Evolutionary conservation across 331 rosid species (phyloP).

Genomic region (Arachis monticola): DNA sequence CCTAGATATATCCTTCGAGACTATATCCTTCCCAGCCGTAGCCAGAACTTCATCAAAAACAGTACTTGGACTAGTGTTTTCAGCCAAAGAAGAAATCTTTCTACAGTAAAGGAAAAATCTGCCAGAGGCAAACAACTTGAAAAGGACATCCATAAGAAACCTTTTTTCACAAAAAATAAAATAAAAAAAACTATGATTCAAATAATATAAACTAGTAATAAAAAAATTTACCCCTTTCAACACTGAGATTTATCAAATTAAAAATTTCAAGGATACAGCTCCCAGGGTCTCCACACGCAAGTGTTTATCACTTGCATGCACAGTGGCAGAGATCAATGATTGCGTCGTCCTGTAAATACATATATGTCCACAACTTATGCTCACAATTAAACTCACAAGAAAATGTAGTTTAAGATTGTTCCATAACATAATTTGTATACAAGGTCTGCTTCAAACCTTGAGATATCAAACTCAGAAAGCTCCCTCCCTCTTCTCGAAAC

Average conservation of each 20-base stretch:
- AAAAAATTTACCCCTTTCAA: not conserved
- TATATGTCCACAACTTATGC: conserved; percentile 31
- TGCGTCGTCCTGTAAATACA: conserved; percentile 79
- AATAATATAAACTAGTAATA: conserved; percentile 23
- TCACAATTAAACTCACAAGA: conserved; percentile 31
- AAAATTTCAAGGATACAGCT: conserved; percentile 71
- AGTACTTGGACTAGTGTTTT: conserved; percentile 79
- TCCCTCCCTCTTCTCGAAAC: conserved; percentile 81
- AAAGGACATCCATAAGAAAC: conserved; percentile 15
- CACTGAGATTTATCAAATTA: conserved; percentile 7
- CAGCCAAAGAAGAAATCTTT: conserved; percentile 95
- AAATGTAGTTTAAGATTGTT: conserved; percentile 11
- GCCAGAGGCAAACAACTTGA: conserved; percentile 26
- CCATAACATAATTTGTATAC: conserved; percentile 3
- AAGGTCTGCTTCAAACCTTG: conserved; percentile 67
- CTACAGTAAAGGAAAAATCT: conserved; percentile 58
- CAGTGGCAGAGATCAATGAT: conserved; percentile 80
- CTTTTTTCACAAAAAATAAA: not conserved
- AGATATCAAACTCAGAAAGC: conserved; percentile 76
- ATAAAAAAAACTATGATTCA: not conserved
- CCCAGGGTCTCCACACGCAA: conserved; percentile 89
- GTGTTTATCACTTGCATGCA: conserved; percentile 83
- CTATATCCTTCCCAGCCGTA: conserved; percentile 86
- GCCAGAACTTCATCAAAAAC: conserved; percentile 90
- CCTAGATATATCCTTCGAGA: conserved; percentile 92